A percentile compares a stretch with the other conserved stretches of the same genome.
Conservation (phyloP, 352 stramenopile genomes). For the Nothophytophthora sp. region DNA sequence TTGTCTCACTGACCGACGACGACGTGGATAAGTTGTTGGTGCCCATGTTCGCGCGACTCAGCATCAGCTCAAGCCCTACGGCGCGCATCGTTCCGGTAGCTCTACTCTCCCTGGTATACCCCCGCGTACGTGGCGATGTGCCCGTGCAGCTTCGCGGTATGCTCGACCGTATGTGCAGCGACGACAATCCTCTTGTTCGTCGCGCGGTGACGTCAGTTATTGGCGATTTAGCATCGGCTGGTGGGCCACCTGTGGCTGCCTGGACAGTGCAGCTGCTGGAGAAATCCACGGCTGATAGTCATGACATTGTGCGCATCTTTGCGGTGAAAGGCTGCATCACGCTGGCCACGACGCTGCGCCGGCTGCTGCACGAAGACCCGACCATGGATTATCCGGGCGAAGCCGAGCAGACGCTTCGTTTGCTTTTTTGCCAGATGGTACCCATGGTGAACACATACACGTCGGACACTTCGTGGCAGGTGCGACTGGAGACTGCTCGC, state of each 20-base stretch:
- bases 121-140: slow-evolving; percentile 66
- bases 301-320: slow-evolving; percentile 89
- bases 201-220: slow-evolving; percentile 86
- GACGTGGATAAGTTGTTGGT: slow-evolving; percentile 70
- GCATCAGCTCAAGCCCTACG: slow-evolving; percentile 82
- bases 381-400: slow-evolving; percentile 16
- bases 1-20: slow-evolving; percentile 53
- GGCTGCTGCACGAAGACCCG: slow-evolving; percentile 49
- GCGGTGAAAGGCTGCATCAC: slow-evolving; percentile 84
- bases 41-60: slow-evolving; percentile 81
- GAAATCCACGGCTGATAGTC: slow-evolving; percentile 79
- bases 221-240: slow-evolving; percentile 60
- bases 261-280: slow-evolving; percentile 84
- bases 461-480: slow-evolving; percentile 87
- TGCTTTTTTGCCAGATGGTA: slow-evolving; percentile 83
- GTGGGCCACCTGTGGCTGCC: slow-evolving; percentile 45
- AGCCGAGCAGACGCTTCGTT: slow-evolving; percentile 46
- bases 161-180: slow-evolving; percentile 86
- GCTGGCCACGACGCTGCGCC: slow-evolving; percentile 58
- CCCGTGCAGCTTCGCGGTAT: slow-evolving; percentile 84
- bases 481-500: slow-evolving; percentile 74
- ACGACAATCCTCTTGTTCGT: slow-evolving; percentile 85
- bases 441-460: slow-evolving; percentile 90
- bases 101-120: slow-evolving; percentile 77
- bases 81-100: slow-evolving; percentile 83